Evolutionary conservation across 2,329 filamentous ascomycete genomes (phyloP).

Genomic region (Nemania bipapillata): DNA sequence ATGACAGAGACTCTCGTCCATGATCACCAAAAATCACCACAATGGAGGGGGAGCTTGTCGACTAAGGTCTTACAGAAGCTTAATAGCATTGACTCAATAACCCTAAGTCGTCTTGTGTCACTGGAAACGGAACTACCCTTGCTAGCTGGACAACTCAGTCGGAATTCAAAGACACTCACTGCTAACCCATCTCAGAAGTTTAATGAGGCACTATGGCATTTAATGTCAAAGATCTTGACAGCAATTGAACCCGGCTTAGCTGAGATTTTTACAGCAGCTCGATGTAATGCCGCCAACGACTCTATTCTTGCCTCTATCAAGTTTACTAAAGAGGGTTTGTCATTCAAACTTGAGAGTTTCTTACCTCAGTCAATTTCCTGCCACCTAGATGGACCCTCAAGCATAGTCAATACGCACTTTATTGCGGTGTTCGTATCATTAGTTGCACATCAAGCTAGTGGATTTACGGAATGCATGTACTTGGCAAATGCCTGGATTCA

Average conservation of each 20-base stretch:
- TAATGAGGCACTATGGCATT: slow-evolving; percentile 59
- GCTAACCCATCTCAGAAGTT: slow-evolving; percentile 63
- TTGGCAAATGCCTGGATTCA: slow-evolving; percentile 76
- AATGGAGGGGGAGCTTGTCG: slow-evolving; percentile 60
- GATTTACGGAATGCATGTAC: slow-evolving; percentile 45
- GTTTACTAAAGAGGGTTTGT: slow-evolving; percentile 45
- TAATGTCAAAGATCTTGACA: slow-evolving; percentile 58
- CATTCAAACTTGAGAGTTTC: slow-evolving; percentile 44
- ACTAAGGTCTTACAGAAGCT: slow-evolving; percentile 67
- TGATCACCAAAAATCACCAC: slow-evolving; percentile 32
- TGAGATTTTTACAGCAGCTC: slow-evolving; percentile 45
- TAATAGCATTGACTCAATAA: slow-evolving; percentile 62
- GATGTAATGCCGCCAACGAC: slow-evolving; percentile 37
- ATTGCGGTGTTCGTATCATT: slow-evolving; percentile 60
- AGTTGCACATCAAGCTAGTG: slow-evolving; percentile 50
- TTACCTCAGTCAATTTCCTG: slow-evolving; percentile 43
- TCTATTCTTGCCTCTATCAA: slow-evolving; percentile 34
- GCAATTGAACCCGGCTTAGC: slow-evolving; percentile 54
- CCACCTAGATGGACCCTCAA: slow-evolving; percentile 34
- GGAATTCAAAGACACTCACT: slow-evolving; percentile 61
- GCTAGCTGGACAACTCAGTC: slow-evolving; percentile 66
- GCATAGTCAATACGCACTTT: slow-evolving; percentile 55
- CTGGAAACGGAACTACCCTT: slow-evolving; percentile 73
- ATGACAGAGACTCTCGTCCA: slow-evolving; percentile 61
- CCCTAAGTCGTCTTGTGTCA: slow-evolving; percentile 69